Conservation (phyloP, 2,329 filamentous ascomycete genomes). For the Exophiala bonariae region DNA sequence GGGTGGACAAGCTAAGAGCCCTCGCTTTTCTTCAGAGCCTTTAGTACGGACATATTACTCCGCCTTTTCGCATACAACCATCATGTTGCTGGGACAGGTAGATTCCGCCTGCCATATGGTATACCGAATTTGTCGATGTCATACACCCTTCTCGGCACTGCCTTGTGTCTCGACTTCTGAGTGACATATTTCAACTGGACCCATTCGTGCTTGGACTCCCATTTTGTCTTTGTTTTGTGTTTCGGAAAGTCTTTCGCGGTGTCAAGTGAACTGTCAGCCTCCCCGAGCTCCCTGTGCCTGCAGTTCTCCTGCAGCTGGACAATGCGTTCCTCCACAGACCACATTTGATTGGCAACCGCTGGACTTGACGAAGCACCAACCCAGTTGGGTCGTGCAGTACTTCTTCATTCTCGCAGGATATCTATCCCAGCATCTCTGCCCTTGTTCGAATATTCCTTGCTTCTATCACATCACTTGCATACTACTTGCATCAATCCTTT, state of each 20-base stretch:
- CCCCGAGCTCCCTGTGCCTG: slow-evolving; percentile 15
- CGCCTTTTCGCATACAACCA: slow-evolving; percentile 3
- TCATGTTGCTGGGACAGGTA: not conserved
- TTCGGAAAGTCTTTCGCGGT: slow-evolving; percentile 8
- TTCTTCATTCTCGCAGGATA: slow-evolving; percentile 15
- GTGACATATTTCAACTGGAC: slow-evolving; percentile 10
- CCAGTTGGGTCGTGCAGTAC: slow-evolving; percentile 6
- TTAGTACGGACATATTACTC: slow-evolving; percentile 3
- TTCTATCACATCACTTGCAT: slow-evolving; percentile 6
- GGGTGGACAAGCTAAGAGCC: slow-evolving; percentile 6
- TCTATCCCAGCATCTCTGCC: slow-evolving; percentile 15
- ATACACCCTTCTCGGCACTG: slow-evolving; percentile 13
- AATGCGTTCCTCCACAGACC: slow-evolving; percentile 15
- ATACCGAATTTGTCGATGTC: slow-evolving; percentile 8
- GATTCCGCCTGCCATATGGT: slow-evolving; percentile 1
- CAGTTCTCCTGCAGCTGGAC: slow-evolving; percentile 20
- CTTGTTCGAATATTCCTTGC: not conserved
- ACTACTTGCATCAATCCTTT: slow-evolving; percentile 5
- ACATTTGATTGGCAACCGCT: slow-evolving; percentile 14
- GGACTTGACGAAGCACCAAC: slow-evolving; percentile 3
- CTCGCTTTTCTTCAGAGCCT: not conserved
- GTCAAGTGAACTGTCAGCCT: slow-evolving; percentile 19
- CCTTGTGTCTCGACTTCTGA: slow-evolving; percentile 12
- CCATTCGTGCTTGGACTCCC: slow-evolving; percentile 16
- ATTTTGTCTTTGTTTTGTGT: slow-evolving; percentile 14